Percentiles rank a stretch among this genome's conserved stretches.
Evolutionary conservation across 108 stramenopile genomes (phyloP).

Genomic region (Aureococcus anophagefferens): DNA sequence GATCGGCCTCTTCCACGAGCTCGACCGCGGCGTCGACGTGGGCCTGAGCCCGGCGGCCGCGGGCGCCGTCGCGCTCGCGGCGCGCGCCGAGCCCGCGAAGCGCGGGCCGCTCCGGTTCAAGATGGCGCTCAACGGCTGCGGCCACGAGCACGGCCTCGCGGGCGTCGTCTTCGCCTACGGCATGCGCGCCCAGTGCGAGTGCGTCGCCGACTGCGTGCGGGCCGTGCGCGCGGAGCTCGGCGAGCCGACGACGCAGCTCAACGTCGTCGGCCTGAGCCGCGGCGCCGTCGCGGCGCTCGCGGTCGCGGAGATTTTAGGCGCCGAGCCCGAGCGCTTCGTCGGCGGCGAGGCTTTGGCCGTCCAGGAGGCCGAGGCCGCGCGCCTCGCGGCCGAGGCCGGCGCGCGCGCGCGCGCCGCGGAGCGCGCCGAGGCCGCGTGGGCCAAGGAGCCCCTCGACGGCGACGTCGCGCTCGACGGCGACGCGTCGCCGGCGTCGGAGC

Average conservation of each 20-base stretch:
- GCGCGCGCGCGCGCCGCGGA: no score
- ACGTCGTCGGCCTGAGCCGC: not conserved
- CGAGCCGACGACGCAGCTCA: not conserved
- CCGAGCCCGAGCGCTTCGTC: not conserved
- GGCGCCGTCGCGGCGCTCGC: not conserved
- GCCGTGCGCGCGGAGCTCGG: not conserved
- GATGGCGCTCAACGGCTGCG: not conserved
- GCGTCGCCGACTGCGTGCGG: not conserved
- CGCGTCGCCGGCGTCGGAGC: no score
- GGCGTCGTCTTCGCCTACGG: not conserved
- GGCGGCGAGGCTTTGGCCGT: not conserved
- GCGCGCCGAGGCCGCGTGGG: conserved; percentile 1
- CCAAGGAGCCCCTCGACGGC: no score
- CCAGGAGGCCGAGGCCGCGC: no score
- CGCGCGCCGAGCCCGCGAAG: not conserved
- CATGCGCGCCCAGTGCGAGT: not conserved
- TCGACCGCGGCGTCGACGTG: not conserved
- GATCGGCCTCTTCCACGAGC: not conserved
- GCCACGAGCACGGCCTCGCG: not conserved
- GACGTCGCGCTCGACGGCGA: no score
- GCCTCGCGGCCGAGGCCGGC: no score
- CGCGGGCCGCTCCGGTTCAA: not conserved
- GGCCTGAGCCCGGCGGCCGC: not conserved
- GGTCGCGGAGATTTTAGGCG: not conserved
- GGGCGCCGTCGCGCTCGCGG: not conserved